Evolutionary conservation across 75 land plant species (phyloP).

Genomic region (Ceratopteris richardii): DNA sequence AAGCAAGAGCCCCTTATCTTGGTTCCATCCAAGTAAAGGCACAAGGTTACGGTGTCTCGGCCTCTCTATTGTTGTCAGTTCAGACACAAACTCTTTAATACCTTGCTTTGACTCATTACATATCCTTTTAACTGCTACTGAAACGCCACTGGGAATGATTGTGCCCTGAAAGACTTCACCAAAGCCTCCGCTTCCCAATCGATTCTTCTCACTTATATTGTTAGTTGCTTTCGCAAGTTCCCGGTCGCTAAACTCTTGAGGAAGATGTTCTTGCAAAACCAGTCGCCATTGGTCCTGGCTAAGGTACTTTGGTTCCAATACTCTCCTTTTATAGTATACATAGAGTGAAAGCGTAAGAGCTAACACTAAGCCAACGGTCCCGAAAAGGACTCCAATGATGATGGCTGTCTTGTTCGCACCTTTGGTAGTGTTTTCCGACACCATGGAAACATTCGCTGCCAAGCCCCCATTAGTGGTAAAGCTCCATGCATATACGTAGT

Average conservation of each 20-base stretch:
- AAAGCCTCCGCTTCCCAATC: conserved; percentile 15
- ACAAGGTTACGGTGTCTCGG: conserved; percentile 62
- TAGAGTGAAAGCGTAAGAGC: no score
- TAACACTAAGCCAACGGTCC: no score
- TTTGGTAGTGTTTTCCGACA: no score
- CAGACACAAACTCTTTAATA: conserved; percentile 46
- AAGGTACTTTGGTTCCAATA: no score
- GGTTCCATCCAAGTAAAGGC: conserved; percentile 52
- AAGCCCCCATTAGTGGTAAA: no score
- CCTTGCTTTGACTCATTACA: conserved; percentile 43
- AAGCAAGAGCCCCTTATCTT: conserved; percentile 19
- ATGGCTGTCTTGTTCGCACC: no score
- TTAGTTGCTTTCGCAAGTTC: conserved; percentile 10
- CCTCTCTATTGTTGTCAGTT: conserved; percentile 41
- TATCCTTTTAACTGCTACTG: conserved; percentile 70
- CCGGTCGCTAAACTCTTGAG: conserved; percentile 9
- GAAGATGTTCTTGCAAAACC: conserved; percentile 11
- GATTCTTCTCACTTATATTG: not conserved
- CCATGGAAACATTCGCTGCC: no score
- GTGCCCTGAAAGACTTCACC: conserved; percentile 13
- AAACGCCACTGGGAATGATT: conserved; percentile 16
- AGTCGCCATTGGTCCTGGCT: no score
- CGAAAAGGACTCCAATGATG: no score
- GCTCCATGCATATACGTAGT: no score
- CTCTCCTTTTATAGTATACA: no score